Evolutionary conservation across 2,329 filamentous ascomycete genomes (phyloP), one percentile per base, ranked within the genome.

Genomic region (Colletotrichum cordylinicola): DNA sequence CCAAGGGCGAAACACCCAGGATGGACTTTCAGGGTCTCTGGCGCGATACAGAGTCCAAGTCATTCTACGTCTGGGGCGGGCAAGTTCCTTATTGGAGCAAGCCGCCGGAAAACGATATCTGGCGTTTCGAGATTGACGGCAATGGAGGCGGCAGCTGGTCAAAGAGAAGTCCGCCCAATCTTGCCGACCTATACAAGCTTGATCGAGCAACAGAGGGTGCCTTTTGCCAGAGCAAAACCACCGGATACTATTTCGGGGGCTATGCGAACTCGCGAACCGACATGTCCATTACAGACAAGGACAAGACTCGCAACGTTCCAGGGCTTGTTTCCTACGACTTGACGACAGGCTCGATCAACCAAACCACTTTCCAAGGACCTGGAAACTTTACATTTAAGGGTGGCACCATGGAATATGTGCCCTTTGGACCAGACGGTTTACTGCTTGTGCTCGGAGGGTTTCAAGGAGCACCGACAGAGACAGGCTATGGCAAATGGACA

Each of bases 51-150:
- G 77, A 79, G 8, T 78, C 77, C 18, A 77, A 79, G 18, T 78
- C 78, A 15, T 80, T 86, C 43, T 86, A 84, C 75, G 79, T 81
- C 12, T 86, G 83, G 81, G 84, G 81, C 37, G 85, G 85, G 8
- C 79, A 77, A 69, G 79, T 78, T 8, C 31, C 78, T 16, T 78
- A 78, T 27, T 64, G 70, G 66, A 77, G 58, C 6, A 60, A 79
- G 16, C 79, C 81, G 1, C 80, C 81, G 12, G 65, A 72, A 10
- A 79, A 82, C 29, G 78, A 80, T 52, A 74, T 84, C 16, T 86
- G 84, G 83, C 77, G 80, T 37, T 82, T 86, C 72, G 72, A 71
- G 6, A 78, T 80, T 10, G 82, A 85, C 74, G 80, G 80, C 24
- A 66, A 73, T 5, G 83, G 84, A n/a, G 81, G 81, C 16, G 84